Conservation (phyloP, 306 rosid species). For the Vicia sativa region DNA sequence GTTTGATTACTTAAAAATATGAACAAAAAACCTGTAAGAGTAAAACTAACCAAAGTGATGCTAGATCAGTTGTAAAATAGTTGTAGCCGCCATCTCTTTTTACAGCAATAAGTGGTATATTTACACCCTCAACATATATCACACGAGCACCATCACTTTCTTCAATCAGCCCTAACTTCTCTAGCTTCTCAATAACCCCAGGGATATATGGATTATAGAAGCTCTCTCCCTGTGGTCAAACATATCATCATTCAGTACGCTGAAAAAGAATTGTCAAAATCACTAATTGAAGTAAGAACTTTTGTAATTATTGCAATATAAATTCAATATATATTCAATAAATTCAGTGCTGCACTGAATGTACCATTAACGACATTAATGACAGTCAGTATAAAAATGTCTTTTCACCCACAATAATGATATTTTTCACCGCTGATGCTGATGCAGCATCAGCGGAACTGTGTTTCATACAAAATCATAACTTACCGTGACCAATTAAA, state of each 20-base stretch:
- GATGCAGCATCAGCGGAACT: constrained; percentile 3
- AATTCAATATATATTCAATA: background rate
- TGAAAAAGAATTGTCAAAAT: background rate
- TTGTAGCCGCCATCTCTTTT: constrained; percentile 98
- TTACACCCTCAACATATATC: constrained; percentile 67
- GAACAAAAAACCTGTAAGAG: constrained; percentile 9
- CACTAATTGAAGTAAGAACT: constrained; percentile 27
- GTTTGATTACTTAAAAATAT: constrained; percentile 20
- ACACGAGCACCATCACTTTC: constrained; percentile 92
- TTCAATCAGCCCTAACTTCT: constrained; percentile 64
- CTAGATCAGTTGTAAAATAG: constrained; percentile 89
- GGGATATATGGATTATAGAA: constrained; percentile 87
- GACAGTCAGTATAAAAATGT: constrained; percentile 3
- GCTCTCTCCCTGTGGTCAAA: constrained; percentile 89
- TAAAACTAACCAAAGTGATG: constrained; percentile 75
- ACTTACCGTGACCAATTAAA: constrained; percentile 16
- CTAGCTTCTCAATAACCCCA: constrained; percentile 66
- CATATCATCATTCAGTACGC: constrained; percentile 28
- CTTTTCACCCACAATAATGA: constrained; percentile 4
- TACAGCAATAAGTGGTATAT: constrained; percentile 88
- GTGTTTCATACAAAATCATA: constrained; percentile 15
- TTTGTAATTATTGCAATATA: constrained; percentile 20
- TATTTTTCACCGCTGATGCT: constrained; percentile 9
- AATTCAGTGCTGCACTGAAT: background rate
- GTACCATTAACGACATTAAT: constrained; percentile 4